Evolutionary conservation across 805 yeast genomes (phyloP).

Genomic region (Ogataea methanolica): DNA sequence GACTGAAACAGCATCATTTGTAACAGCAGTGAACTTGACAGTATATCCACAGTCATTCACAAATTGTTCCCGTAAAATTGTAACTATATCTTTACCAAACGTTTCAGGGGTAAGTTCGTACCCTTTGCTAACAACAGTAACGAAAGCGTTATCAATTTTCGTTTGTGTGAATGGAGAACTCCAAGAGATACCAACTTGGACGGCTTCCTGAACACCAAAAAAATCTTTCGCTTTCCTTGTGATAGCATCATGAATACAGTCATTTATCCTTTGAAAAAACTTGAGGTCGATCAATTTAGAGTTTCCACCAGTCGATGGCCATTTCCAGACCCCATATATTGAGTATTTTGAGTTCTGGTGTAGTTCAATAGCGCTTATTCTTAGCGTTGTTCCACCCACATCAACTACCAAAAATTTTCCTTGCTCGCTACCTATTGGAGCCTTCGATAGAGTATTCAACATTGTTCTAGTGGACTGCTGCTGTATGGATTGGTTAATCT

Average conservation of each 20-base stretch:
- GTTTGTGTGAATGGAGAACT: slow-evolving; percentile 48
- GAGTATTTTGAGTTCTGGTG: slow-evolving; percentile 4
- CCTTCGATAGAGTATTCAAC: slow-evolving; percentile 2
- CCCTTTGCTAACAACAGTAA: slow-evolving; percentile 59
- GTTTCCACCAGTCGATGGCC: slow-evolving; percentile 33
- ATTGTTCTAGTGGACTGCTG: neutral
- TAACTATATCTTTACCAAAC: slow-evolving; percentile 36
- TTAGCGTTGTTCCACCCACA: slow-evolving; percentile 52
- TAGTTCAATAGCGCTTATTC: slow-evolving; percentile 30
- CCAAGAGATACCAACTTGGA: slow-evolving; percentile 47
- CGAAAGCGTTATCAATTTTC: slow-evolving; percentile 38
- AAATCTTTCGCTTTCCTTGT: slow-evolving; percentile 1
- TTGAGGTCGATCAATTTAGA: slow-evolving; percentile 35
- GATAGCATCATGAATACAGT: slow-evolving; percentile 30
- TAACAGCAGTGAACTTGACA: slow-evolving; percentile 39
- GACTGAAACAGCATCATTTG: slow-evolving; percentile 65
- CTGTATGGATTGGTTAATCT: slow-evolving; percentile 1
- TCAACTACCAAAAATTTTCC: slow-evolving; percentile 41
- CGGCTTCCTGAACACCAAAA: slow-evolving; percentile 7
- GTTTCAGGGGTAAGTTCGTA: slow-evolving; percentile 42
- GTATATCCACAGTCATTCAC: slow-evolving; percentile 25
- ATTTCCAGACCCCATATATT: slow-evolving; percentile 22
- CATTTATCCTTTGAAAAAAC: slow-evolving; percentile 42
- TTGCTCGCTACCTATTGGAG: slow-evolving; percentile 12
- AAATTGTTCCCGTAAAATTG: slow-evolving; percentile 33